A percentile compares a stretch with the other conserved stretches of the same genome.
Conservation (phyloP, 805 yeast species). For the Starmerella apis region DNA sequence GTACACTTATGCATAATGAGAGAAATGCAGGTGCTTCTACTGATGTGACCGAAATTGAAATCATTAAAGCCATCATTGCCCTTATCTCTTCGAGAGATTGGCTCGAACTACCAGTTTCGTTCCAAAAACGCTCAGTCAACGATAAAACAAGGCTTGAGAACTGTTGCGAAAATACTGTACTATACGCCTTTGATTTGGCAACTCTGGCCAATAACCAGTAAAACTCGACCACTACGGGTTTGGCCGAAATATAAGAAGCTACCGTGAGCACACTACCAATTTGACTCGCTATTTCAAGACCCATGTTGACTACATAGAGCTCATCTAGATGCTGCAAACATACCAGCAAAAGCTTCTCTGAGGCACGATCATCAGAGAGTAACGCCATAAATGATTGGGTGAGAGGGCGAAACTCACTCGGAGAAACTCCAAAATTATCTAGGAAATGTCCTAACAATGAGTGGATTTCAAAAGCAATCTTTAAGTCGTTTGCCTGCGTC, state of each 20-base stretch:
- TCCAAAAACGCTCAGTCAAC: neutral
- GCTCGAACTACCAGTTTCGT: neutral
- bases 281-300: neutral
- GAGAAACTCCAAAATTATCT: neutral
- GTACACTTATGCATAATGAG: neutral
- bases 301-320: neutral
- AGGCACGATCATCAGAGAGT: neutral
- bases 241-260: neutral
- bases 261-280: neutral
- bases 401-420: neutral
- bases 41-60: neutral
- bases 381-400: constrained; percentile 1
- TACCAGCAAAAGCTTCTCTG: neutral
- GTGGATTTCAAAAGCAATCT: neutral
- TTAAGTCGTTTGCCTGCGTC: neutral
- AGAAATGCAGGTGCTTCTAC: neutral
- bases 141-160: neutral
- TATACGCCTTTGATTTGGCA: neutral
- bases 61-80: neutral
- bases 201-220: neutral
- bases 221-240: neutral
- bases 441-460: neutral
- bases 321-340: neutral
- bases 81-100: neutral
- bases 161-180: neutral